Base-by-base conservation (phyloP, 371 early-diverging fungal genomes). In the Apophysomyces variabilis region DNA sequence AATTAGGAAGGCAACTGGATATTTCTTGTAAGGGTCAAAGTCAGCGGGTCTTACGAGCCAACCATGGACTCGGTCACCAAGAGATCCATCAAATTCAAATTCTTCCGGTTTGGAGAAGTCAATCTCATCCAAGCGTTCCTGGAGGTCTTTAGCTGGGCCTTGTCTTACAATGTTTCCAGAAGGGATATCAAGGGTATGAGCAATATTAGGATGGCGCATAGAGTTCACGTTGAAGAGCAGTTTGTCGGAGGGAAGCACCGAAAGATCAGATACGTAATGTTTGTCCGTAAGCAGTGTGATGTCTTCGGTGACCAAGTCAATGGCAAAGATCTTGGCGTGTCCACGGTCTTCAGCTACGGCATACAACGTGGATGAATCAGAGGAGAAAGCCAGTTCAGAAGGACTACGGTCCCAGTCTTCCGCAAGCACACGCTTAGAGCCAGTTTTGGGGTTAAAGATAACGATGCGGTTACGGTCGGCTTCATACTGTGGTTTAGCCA, bases 1-100 rank as follows among this genome's bases (percentile, higher is more conserved):
- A 69, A 95, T 90, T 59, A 93, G 77, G 61, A 92, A 90, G 7
- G 93, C 93, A 5, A 93, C 77, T 18, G 95, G 95, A 57, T 93
- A 94, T 60, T 79, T 83, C 56, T 84, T 79, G 5, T 70, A 44
- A 16, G 78, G 58, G 45, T 89, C 83, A 66, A 89, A 92, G 50
- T 79, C 69, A 21, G 84, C 79, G 38, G 94, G 94, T 60, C 87
- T 90, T 43, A 91, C 64, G 38, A 93, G 66, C 79, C 87, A 90
- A 5, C 93, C 93, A 64, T 92, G 91, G 36, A 93, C 90, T 11
- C 76, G 65, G n/a, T 84, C 79, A 64, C 81, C 77, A 56, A 85
- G 68, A 13, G 89, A 86, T 8, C 94, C 94, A 7, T 64, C 72
- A 73, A 93, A 93, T 59, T 82, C 77, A 65, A 91, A 82, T 64